Evolutionary conservation across 176 grass and related monocot genomes (phyloP).

Genomic region (Dendrocalamus sinicus): DNA sequence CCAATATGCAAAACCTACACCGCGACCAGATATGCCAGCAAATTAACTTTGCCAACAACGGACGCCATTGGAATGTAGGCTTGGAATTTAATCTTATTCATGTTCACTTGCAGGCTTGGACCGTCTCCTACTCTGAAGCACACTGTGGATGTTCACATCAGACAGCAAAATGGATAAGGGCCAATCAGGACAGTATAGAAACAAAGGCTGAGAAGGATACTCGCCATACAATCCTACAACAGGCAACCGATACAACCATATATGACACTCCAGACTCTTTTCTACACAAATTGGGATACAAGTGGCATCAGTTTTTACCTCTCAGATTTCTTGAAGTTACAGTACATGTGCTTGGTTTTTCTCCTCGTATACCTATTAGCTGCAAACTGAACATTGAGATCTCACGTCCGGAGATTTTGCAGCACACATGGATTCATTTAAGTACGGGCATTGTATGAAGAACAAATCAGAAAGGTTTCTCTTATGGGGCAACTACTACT

Average conservation of each 20-base stretch:
- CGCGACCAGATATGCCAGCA: neutral
- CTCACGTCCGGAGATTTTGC: neutral
- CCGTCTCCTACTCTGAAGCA: neutral
- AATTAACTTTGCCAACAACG: conserved; percentile 1
- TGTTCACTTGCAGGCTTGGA: neutral
- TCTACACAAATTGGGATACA: conserved; percentile 1
- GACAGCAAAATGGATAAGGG: neutral
- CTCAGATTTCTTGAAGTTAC: neutral
- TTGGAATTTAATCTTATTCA: neutral
- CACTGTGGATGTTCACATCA: neutral
- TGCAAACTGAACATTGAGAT: conserved; percentile 4
- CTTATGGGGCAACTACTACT: neutral
- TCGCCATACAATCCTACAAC: neutral
- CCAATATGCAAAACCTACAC: neutral
- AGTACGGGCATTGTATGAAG: conserved; percentile 19
- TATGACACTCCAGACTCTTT: neutral
- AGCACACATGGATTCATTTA: neutral
- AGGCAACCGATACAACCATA: neutral
- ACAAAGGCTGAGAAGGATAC: no score
- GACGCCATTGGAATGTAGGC: neutral
- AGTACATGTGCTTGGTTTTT: neutral
- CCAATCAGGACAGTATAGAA: neutral
- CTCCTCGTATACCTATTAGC: neutral
- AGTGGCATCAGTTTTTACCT: neutral
- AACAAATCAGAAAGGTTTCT: conserved; percentile 13